A percentile compares a stretch with the other conserved stretches of the same genome.
phyloP scores from a whole-genome alignment of 2,329 filamentous ascomycete species.

The Diaporthe sp. region DNA sequence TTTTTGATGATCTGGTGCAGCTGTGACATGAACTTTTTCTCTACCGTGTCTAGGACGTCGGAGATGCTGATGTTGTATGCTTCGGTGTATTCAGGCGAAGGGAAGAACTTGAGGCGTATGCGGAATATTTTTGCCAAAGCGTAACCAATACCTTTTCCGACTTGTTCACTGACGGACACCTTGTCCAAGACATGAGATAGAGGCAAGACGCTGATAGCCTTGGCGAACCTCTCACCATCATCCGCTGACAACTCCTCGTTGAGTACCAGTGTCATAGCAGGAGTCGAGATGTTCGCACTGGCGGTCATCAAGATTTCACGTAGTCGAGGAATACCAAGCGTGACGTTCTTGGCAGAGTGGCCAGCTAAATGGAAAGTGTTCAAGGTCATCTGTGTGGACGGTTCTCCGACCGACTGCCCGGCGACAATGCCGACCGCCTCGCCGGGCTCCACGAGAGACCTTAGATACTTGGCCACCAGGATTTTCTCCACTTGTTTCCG shows the following conservation, averaged over 20 bases:
- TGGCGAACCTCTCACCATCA: constrained; percentile 84
- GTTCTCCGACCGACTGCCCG: constrained; percentile 95
- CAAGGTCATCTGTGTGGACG: constrained; percentile 98
- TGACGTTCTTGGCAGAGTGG: constrained; percentile 98
- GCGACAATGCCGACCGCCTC: constrained; percentile 98
- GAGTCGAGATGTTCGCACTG: constrained; percentile 88
- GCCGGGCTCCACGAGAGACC: constrained; percentile 91
- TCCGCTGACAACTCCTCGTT: constrained; percentile 77
- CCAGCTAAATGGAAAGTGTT: constrained; percentile 99
- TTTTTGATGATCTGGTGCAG: constrained; percentile 78
- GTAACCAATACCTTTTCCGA: constrained; percentile 77
- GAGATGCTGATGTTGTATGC: constrained; percentile 86
- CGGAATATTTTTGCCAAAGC: constrained; percentile 86
- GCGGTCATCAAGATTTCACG: constrained; percentile 99
- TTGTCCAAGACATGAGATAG: constrained; percentile 87
- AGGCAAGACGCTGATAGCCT: constrained; percentile 88
- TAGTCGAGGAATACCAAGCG: constrained; percentile 95
- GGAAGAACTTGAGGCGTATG: constrained; percentile 86
- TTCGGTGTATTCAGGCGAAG: constrained; percentile 82
- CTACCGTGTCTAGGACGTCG: constrained; percentile 85
- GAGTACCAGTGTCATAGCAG: constrained; percentile 86
- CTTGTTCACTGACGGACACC: constrained; percentile 82
- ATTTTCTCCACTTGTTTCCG: constrained; percentile 84
- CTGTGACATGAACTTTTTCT: constrained; percentile 80
- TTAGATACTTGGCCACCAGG: constrained; percentile 92